Evolutionary conservation across 1,139 yeast species (phyloP), one percentile per base, ranked within the genome.

Genomic region (Hyphopichia khmerensis): DNA sequence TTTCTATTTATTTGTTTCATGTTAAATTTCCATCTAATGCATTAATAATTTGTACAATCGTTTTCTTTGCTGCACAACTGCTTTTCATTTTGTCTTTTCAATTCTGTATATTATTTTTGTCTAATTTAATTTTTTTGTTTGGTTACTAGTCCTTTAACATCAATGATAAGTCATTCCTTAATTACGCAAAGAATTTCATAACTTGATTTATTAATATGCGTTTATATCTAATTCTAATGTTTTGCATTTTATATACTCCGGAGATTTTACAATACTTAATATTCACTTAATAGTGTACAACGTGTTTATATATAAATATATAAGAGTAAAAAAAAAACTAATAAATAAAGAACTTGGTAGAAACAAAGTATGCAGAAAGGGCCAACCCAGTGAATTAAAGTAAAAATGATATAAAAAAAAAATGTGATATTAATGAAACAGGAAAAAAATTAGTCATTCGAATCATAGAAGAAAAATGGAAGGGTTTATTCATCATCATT

Each of bases 401-500:
- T 5, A 30, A 5, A 7, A 30, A 32, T n/a, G 34, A 32, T 3
- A 3, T 5, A 17, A 15, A 17, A 16, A 32, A 17, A 14, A 32
- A 16, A 13, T n/a, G n/a, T n/a, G n/a, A 32, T 8, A 32, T 17
- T 11, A 17, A n/a, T 30, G 33, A 16, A 16, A 32, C 34, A 16
- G 17, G 3, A 8, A 17, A 17, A 21, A 19, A 19, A 26, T 26
- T 8, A 26, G 11, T 21, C 19, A 33, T 13, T 13, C n/a, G n/a
- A 33, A 13, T 33, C 21, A 16, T 33, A 17, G 27, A 6, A 21
- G 13, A 18, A 33, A 19, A 27, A 33, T n/a, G n/a, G n/a, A n/a
- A n/a, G n/a, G n/a, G 21, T 17, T 32, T 40, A 35, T 18, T 44
- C 52, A 14, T 51, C 53, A 21, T 54, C 48, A 29, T 48, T 42